phyloP scores from a whole-genome alignment of 1,284 basidiomycete genomes.

The Prillingera fragicola region DNA sequence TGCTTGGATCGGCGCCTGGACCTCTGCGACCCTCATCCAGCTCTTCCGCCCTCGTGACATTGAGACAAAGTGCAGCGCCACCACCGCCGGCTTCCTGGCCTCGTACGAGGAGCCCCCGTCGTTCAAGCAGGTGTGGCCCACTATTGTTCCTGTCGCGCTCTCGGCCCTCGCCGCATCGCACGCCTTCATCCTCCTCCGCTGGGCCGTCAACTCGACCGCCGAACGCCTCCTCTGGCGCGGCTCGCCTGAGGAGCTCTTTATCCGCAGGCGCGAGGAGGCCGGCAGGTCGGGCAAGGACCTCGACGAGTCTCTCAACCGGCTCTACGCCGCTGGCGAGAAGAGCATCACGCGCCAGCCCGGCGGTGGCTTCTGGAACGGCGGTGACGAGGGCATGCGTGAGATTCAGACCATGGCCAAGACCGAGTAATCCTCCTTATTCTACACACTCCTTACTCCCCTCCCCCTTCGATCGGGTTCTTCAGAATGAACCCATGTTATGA shows the following conservation, averaged over 20 bases:
- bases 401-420: slow-evolving; percentile 33
- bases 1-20: slow-evolving; percentile 77
- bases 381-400: slow-evolving; percentile 35
- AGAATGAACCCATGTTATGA: too few relatives aligned
- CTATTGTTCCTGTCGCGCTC: slow-evolving; percentile 61
- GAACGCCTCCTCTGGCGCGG: slow-evolving; percentile 69
- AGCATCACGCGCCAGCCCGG: slow-evolving; percentile 1
- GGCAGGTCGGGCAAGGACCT: slow-evolving; percentile 1
- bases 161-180: slow-evolving; percentile 74
- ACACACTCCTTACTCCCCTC: too few relatives aligned
- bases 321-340: slow-evolving; percentile 2
- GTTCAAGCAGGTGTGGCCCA: slow-evolving; percentile 29
- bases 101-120: slow-evolving; percentile 29
- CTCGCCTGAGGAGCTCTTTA: slow-evolving; percentile 55
- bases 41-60: slow-evolving; percentile 57
- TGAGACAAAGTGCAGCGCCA: slow-evolving; percentile 1
- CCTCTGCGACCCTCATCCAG: slow-evolving; percentile 78
- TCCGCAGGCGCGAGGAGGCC: too few relatives aligned
- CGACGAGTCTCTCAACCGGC: not conserved
- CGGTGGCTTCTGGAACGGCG: slow-evolving; percentile 40
- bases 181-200: slow-evolving; percentile 64
- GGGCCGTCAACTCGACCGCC: slow-evolving; percentile 62
- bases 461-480: too few relatives aligned
- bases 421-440: too few relatives aligned
- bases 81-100: slow-evolving; percentile 29